phyloP scores from a whole-genome alignment of 176 grass and related monocot genomes.

The Paspalum notatum region DNA sequence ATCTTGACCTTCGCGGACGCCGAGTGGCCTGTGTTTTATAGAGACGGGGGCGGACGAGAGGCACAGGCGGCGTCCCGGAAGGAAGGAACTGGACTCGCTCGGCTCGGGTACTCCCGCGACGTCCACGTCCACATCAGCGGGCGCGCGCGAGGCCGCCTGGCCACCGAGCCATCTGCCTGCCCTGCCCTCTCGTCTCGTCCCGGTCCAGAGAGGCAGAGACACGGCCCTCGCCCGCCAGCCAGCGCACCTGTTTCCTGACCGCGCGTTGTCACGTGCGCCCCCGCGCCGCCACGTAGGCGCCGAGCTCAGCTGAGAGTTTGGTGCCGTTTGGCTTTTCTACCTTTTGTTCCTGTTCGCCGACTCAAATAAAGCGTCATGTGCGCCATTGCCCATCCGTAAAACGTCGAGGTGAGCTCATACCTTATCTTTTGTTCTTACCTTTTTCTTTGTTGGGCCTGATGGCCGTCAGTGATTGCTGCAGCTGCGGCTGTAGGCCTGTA shows the following conservation, averaged over 20 bases:
- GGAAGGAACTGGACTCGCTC: neutral
- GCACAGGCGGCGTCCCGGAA: neutral
- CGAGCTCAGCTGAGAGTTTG: neutral
- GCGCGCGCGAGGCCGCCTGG: neutral
- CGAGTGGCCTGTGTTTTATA: slow-evolving; percentile 31
- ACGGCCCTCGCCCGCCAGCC: neutral
- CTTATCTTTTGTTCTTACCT: no score
- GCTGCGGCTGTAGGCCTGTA: no score
- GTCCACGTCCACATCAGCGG: neutral
- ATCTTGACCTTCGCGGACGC: neutral
- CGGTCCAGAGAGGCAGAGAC: no score
- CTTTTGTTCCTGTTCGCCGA: neutral
- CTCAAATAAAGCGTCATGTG: neutral
- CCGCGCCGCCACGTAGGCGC: slow-evolving; percentile 19
- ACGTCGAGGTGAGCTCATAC: neutral
- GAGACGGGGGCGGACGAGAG: neutral
- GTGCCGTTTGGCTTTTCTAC: neutral
- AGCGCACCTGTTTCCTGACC: slow-evolving; percentile 26
- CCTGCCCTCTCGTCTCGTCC: no score
- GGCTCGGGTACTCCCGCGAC: neutral
- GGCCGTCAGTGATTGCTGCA: no score
- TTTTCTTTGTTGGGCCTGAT: no score
- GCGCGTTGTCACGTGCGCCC: slow-evolving; percentile 20
- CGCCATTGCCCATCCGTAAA: neutral
- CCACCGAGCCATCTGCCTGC: neutral